Conservation (phyloP, 1,284 basidiomycete genomes). For the Neonothopanus nambi region DNA sequence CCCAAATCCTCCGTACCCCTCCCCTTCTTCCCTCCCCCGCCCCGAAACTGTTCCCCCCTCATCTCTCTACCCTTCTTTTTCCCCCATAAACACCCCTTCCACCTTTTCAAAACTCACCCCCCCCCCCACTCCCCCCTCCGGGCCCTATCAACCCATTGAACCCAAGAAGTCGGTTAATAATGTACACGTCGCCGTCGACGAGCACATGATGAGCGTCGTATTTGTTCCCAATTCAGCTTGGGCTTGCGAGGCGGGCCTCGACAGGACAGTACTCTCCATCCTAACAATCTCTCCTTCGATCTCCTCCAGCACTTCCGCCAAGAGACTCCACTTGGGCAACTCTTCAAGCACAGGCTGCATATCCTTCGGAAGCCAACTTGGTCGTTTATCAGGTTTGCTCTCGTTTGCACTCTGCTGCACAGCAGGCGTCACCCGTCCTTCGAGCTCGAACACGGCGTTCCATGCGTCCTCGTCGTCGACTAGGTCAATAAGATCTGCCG, state of each 20-base stretch:
- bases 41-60: conserved; percentile 25
- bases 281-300: conserved; percentile 86
- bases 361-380: conserved; percentile 71
- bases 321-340: conserved; percentile 90
- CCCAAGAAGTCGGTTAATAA: conserved; percentile 81
- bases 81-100: conserved; percentile 81
- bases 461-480: conserved; percentile 72
- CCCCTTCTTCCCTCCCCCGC: background rate
- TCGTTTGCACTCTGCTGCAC: too few relatives aligned
- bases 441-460: conserved; percentile 65
- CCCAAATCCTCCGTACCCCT: background rate
- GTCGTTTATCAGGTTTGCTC: conserved; percentile 27
- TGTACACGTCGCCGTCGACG: conserved; percentile 74
- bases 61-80: conserved; percentile 58
- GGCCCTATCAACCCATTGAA: conserved; percentile 57
- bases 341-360: conserved; percentile 92
- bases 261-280: conserved; percentile 33
- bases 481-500: conserved; percentile 5
- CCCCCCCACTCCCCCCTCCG: conserved; percentile 62
- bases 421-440: conserved; percentile 34
- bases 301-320: conserved; percentile 87
- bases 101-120: conserved; percentile 76
- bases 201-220: conserved; percentile 87
- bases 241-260: conserved; percentile 2
- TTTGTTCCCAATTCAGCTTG: conserved; percentile 67